Evolutionary conservation across 73 alveolate species (phyloP), one percentile per base, ranked within the genome.

Genomic region (Tetrahymena thermophila): DNA sequence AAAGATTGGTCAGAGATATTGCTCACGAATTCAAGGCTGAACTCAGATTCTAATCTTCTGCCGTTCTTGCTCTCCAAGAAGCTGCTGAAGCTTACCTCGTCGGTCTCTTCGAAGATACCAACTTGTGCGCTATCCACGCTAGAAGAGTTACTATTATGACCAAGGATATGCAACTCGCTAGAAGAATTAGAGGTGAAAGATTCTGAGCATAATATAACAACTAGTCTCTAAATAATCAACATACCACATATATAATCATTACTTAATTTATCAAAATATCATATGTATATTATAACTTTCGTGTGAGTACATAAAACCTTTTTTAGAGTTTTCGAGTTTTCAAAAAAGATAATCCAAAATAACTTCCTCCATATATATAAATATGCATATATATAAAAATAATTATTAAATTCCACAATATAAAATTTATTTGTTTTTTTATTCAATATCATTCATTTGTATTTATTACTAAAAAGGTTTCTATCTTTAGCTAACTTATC

Each of bases 131-230:
- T 56, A 97, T 98, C 96, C 99, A 98, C 94, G 99, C 99, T 50
- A 98, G 98, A 96, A 97, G 99, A 97, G 99, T 98, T 95, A 98
- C 99, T 38, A 98, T 98, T 37, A 97, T 98, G 99, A 98, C 99
- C 38, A 98, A 98, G 96, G 99, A 98, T 94, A 98, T 98, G 94
- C 98, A 98, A 95, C 97, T 98, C 56, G 99, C 99, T 93, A 98
- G 99, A 96, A 97, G 99, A 95, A 98, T 98, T 93, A 98, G 99
- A 97, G 99, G 99, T 85, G 99, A 98, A 93, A 98, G 99, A 96
- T 94, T 96, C 95, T 97, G 98, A 97, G 89, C 89, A 71, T 71
- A 71, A 71, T 71, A 71, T 28, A 71, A 71, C 17, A 13, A 71
- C 37, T 71, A 71, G 40, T 71, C 89, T 71, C 89, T 71, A 71